Percentiles rank a stretch among this genome's conserved stretches.
Evolutionary conservation across 2,329 filamentous ascomycete species (phyloP).

Genomic region (Xylariales sp.): DNA sequence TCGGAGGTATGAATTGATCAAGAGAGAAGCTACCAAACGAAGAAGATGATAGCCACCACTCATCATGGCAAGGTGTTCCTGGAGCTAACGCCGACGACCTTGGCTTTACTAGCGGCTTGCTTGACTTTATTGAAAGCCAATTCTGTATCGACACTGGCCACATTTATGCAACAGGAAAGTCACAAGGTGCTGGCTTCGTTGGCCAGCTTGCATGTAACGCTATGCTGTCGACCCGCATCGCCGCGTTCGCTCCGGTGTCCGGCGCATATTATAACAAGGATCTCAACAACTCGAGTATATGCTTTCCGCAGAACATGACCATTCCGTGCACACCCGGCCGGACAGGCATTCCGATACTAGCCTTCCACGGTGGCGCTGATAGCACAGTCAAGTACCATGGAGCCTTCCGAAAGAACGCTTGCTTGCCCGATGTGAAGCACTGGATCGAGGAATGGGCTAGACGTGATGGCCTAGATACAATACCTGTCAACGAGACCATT

Average conservation of each 20-base stretch:
- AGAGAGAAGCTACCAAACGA: background rate
- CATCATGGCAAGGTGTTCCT: conserved; percentile 1
- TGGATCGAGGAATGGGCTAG: conserved; percentile 30
- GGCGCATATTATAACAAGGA: conserved; percentile 6
- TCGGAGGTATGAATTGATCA: background rate
- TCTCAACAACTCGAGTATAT: conserved; percentile 9
- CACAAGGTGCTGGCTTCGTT: conserved; percentile 8
- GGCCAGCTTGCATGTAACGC: conserved; percentile 4
- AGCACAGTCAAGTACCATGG: conserved; percentile 37
- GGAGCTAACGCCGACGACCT: conserved; percentile 1
- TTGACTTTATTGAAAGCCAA: conserved; percentile 17
- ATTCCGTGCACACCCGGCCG: conserved; percentile 28
- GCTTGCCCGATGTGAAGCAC: conserved; percentile 34
- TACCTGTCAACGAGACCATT: background rate
- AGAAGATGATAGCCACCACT: background rate
- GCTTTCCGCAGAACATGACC: conserved; percentile 26
- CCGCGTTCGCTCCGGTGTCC: conserved; percentile 6
- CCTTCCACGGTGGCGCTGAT: conserved; percentile 42
- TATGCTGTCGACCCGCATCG: conserved; percentile 1
- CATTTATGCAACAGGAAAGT: conserved; percentile 9
- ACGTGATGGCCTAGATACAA: conserved; percentile 16
- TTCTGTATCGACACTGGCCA: conserved; percentile 10
- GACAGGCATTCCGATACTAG: conserved; percentile 35
- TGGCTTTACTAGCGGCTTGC: conserved; percentile 1
- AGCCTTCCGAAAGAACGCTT: conserved; percentile 31